Evolutionary conservation across 139 green algal species (phyloP).

Genomic region (Choricystis sp.): DNA sequence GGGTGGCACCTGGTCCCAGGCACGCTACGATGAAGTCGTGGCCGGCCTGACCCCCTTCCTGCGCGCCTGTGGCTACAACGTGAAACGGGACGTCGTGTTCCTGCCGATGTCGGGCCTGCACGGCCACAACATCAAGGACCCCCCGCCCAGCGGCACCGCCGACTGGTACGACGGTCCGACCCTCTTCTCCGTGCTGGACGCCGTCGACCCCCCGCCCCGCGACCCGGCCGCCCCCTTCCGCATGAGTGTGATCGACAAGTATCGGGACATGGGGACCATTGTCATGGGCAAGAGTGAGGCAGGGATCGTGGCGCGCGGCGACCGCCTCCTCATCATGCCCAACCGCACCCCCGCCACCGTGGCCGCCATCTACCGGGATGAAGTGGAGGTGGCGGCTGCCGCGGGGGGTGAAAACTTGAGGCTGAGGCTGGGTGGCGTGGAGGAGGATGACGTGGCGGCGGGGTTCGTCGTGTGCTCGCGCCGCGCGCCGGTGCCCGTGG

Average conservation of each 20-base stretch:
- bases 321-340: constrained; percentile 83
- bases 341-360: constrained; percentile 84
- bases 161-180: constrained; percentile 56
- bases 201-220: constrained; percentile 43
- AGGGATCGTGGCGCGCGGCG: constrained; percentile 61
- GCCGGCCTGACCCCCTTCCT: constrained; percentile 81
- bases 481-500: constrained; percentile 40
- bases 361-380: constrained; percentile 73
- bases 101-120: constrained; percentile 82
- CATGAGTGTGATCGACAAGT: constrained; percentile 95
- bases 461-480: constrained; percentile 82
- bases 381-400: constrained; percentile 65
- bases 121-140: constrained; percentile 77
- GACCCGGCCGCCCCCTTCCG: constrained; percentile 55
- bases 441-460: constrained; percentile 68
- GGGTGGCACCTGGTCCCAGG: constrained; percentile 34
- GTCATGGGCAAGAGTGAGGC: constrained; percentile 96
- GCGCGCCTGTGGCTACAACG: constrained; percentile 70
- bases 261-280: constrained; percentile 90
- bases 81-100: constrained; percentile 78
- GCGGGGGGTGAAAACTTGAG: constrained; percentile 67
- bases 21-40: constrained; percentile 80
- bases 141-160: constrained; percentile 14
- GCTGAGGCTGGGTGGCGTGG: constrained; percentile 51
- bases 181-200: constrained; percentile 86